Base-by-base conservation (phyloP, 2,329 filamentous ascomycete genomes). In the Pestalotiopsis fici region DNA sequence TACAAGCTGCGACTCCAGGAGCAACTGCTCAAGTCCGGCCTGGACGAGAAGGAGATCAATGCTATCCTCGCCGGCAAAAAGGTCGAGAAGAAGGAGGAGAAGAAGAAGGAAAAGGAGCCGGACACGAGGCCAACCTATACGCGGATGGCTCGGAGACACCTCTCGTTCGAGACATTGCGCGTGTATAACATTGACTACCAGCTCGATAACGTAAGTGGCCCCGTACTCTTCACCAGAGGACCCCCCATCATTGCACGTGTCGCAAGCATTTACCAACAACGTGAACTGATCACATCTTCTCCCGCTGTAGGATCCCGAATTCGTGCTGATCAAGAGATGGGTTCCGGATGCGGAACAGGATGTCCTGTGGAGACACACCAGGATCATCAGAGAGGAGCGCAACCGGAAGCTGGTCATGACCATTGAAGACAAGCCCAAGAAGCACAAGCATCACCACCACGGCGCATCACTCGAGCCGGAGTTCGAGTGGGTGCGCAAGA, bases 271-370 rank as follows among this genome's bases (percentile, higher is more conserved):
- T 56, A 6, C n/a, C 13, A 37, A 31, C n/a, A 54, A 31, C 54
- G 5, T 31, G 57, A 31, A 37, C 25, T 50, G 56, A 15, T 66
- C 81, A 63, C 77, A 54, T 56, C 27, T 43, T 15, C 12, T 15
- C 12, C 13, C 11, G 39, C 28, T 47, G 55, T 71, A 89, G 84
- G 90, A 94, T 73, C 85, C 88, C 21, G 88, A 91, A 59, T 94
- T 88, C 72, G 83, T 94, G 66, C 79, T 95, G 68, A 91, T 94
- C 80, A 92, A 91, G 78, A 85, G 89, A 66, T 93, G 88, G 88
- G 88, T 94, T 64, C 87, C 88, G 3, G 89, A 93, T 72, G 86
- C 87, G 69, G 87, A 93, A 75, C 92, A 93, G 74, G 87, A 93
- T 67, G 82, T 88, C 66, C 85, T 94, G 61, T 95, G 92, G 86